Evolutionary conservation across 2,329 filamentous ascomycete genomes (phyloP).

Genomic region (Alternaria sp.): DNA sequence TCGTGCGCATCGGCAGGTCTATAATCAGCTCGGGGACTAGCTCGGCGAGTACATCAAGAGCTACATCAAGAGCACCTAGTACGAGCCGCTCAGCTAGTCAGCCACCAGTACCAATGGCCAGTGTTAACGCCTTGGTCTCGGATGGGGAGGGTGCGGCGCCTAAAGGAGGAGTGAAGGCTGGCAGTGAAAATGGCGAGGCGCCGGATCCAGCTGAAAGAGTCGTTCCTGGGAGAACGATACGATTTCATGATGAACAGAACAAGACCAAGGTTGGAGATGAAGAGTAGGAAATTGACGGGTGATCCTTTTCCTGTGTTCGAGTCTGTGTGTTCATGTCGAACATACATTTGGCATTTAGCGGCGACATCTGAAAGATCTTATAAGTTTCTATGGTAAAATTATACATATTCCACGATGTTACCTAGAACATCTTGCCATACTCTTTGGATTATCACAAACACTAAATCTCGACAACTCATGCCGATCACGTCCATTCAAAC

Average conservation of each 20-base stretch:
- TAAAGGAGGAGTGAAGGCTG: background rate
- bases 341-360: background rate
- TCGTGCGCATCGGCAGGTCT: constrained; percentile 45
- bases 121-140: background rate
- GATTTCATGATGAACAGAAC: constrained; percentile 35
- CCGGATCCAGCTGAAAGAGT: constrained; percentile 1
- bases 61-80: background rate
- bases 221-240: constrained; percentile 31
- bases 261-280: background rate
- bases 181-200: background rate
- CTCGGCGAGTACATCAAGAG: constrained; percentile 9
- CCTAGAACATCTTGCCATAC: background rate
- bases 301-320: background rate
- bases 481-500: background rate
- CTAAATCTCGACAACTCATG: no score
- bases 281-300: background rate
- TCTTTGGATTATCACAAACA: background rate
- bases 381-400: background rate
- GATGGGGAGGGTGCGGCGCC: background rate
- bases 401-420: background rate
- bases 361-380: background rate
- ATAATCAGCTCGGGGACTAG: constrained; percentile 34
- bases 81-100: background rate
- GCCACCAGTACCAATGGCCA: background rate
- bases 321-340: background rate